phyloP scores from a whole-genome alignment of 148 eudicot species.

The Chenopodium berlandieri region DNA sequence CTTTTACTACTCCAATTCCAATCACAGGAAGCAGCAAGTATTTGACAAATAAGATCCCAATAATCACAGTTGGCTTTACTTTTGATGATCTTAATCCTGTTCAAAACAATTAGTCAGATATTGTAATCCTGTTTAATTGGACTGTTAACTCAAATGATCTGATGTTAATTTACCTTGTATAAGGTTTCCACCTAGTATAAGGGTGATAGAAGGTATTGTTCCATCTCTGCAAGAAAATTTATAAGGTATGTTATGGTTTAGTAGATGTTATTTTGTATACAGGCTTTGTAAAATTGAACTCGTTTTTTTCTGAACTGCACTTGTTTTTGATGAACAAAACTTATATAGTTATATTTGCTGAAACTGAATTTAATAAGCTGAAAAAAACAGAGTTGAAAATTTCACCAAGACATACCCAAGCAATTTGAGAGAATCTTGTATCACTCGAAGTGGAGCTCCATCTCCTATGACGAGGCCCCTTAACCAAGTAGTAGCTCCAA shows the following conservation, averaged over 20 bases:
- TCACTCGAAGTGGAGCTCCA: slow-evolving; percentile 69
- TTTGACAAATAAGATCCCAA: slow-evolving; percentile 54
- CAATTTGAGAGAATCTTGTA: slow-evolving; percentile 62
- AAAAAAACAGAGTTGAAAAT: background rate
- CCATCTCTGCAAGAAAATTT: slow-evolving; percentile 43
- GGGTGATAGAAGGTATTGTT: slow-evolving; percentile 73
- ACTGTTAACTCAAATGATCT: background rate
- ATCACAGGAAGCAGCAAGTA: slow-evolving; percentile 58
- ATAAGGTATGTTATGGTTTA: background rate
- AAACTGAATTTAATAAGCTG: background rate
- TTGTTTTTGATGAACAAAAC: background rate
- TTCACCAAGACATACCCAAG: slow-evolving; percentile 58
- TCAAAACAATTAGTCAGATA: slow-evolving; percentile 4
- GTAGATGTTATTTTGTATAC: no score
- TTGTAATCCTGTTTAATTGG: background rate
- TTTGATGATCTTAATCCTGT: slow-evolving; percentile 56
- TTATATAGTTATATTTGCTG: no score
- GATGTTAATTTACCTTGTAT: slow-evolving; percentile 49
- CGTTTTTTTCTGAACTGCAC: no score
- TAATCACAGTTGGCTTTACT: slow-evolving; percentile 35
- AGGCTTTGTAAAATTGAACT: no score
- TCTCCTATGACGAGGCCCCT: slow-evolving; percentile 67
- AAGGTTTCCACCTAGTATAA: slow-evolving; percentile 84
- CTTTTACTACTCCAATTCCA: slow-evolving; percentile 68
- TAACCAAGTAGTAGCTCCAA: slow-evolving; percentile 66